phyloP scores from a whole-genome alignment of 2,329 filamentous ascomycete species.

The Ramularia collo-cygni region DNA sequence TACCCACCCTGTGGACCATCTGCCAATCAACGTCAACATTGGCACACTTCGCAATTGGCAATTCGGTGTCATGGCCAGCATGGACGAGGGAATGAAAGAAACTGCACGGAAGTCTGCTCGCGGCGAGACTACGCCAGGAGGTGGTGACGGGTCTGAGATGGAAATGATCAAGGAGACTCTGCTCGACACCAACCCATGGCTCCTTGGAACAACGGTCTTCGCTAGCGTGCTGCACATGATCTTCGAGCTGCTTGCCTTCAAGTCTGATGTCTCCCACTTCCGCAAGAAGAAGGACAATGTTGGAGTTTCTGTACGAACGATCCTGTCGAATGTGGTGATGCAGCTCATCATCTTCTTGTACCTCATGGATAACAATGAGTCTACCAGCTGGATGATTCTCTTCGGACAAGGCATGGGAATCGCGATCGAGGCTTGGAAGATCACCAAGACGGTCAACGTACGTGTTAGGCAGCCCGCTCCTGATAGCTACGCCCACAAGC shows the following conservation, averaged over 20 bases:
- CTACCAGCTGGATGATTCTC: conserved; percentile 98
- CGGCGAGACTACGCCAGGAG: conserved; percentile 63
- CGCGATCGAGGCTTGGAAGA: conserved; percentile 79
- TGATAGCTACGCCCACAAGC: conserved; percentile 52
- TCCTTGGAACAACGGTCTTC: conserved; percentile 74
- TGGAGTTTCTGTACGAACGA: conserved; percentile 90
- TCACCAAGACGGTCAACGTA: conserved; percentile 91
- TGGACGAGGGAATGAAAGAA: conserved; percentile 84
- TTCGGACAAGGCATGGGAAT: conserved; percentile 85
- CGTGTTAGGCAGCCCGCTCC: conserved; percentile 63
- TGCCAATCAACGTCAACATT: conserved; percentile 78
- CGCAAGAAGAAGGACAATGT: conserved; percentile 99
- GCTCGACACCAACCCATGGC: conserved; percentile 86
- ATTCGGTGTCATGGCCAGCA: conserved; percentile 73
- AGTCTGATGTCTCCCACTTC: conserved; percentile 94
- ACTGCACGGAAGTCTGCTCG: conserved; percentile 70
- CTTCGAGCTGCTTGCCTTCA: conserved; percentile 93
- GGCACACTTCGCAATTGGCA: conserved; percentile 82
- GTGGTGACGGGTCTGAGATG: conserved; percentile 85
- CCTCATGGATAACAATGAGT: conserved; percentile 92
- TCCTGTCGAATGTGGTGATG: conserved; percentile 97
- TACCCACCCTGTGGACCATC: conserved; percentile 77
- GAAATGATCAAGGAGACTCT: conserved; percentile 97
- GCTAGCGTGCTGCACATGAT: conserved; percentile 89
- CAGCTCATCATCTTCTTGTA: conserved; percentile 93